phyloP scores from a whole-genome alignment of 78 protist genomes.

The Abeoforma whisleri region DNA sequence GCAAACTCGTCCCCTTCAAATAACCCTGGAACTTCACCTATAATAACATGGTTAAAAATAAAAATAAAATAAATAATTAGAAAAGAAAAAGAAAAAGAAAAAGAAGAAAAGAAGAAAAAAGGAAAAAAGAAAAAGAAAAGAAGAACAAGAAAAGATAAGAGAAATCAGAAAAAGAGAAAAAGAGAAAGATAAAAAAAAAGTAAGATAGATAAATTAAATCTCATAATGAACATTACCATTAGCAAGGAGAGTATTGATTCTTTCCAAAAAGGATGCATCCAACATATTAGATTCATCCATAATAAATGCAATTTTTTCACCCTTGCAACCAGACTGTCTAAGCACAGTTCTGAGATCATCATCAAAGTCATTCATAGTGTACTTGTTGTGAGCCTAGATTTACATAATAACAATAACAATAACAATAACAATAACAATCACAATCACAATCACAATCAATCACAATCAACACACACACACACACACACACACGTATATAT shows the following conservation, averaged over 20 bases:
- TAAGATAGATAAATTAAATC: too few species aligned
- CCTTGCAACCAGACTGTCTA: constrained; percentile 81
- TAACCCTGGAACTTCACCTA: constrained; percentile 90
- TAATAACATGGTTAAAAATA: too few species aligned
- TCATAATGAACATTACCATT: constrained; percentile 66
- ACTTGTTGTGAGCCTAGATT: constrained; percentile 47
- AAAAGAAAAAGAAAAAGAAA: too few species aligned
- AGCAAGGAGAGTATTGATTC: constrained; percentile 92
- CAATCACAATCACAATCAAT: constrained; percentile 31
- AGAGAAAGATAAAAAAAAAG: too few species aligned
- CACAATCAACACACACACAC: constrained; percentile 6
- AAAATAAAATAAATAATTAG: too few species aligned
- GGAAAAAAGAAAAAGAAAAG: too few species aligned
- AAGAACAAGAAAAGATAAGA: too few species aligned
- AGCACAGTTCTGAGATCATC: constrained; percentile 82
- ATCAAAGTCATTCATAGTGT: constrained; percentile 81
- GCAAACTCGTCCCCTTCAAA: constrained; percentile 92
- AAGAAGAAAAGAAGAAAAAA: too few species aligned
- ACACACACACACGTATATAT: background rate
- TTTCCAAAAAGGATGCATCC: constrained; percentile 87
- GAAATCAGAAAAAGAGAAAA: too few species aligned
- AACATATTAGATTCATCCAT: constrained; percentile 89
- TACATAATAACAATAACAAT: too few species aligned
- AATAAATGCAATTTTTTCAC: constrained; percentile 86
- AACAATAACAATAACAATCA: background rate